These are phyloP conservation scores for Sclerotiophoma versabilis DNA, from an alignment of 2,329 filamentous ascomycete species.

Conservation along the genomic window DNA sequence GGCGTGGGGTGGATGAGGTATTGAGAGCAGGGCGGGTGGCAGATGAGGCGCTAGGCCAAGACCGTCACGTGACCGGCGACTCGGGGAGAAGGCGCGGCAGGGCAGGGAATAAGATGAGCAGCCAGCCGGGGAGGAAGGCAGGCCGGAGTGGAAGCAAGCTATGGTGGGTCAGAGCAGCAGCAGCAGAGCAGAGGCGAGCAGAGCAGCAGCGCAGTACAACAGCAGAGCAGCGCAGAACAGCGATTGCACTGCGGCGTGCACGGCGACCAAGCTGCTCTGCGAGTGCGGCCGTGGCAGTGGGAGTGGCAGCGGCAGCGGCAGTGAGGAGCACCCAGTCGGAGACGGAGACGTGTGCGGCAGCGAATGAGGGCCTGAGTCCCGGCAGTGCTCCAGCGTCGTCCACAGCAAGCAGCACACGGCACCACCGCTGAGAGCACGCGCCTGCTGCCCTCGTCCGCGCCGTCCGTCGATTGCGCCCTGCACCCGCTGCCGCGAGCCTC, in stretches of 20 bases:
- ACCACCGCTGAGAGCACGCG: not conserved
- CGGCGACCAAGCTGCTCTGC: not conserved
- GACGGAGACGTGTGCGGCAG: constrained; percentile 32
- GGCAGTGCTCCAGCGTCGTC: constrained; percentile 8
- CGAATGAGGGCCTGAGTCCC: constrained; percentile 27
- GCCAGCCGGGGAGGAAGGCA: not conserved
- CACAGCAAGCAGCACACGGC: not conserved
- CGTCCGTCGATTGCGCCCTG: not conserved
- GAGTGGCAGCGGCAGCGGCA: not conserved
- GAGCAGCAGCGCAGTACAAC: too few species aligned
- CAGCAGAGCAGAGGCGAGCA: too few species aligned
- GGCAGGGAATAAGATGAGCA: not conserved
- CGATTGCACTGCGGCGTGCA: too few species aligned
- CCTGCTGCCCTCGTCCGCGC: not conserved
- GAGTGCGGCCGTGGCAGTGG: not conserved
- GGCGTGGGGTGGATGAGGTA: constrained; percentile 17
- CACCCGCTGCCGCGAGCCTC: not conserved
- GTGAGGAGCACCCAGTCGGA: constrained; percentile 29
- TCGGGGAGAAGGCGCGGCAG: not conserved
- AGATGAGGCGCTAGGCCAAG: constrained; percentile 16
- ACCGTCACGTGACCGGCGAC: constrained; percentile 9
- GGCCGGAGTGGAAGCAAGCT: not conserved
- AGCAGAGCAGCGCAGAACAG: too few species aligned
- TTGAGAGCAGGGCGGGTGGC: constrained; percentile 11
- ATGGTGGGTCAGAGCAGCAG: too few species aligned